These are phyloP conservation scores for Trichophyton benhamiae DNA, from an alignment of 2,329 filamentous ascomycete genomes.

Conservation along the genomic window DNA sequence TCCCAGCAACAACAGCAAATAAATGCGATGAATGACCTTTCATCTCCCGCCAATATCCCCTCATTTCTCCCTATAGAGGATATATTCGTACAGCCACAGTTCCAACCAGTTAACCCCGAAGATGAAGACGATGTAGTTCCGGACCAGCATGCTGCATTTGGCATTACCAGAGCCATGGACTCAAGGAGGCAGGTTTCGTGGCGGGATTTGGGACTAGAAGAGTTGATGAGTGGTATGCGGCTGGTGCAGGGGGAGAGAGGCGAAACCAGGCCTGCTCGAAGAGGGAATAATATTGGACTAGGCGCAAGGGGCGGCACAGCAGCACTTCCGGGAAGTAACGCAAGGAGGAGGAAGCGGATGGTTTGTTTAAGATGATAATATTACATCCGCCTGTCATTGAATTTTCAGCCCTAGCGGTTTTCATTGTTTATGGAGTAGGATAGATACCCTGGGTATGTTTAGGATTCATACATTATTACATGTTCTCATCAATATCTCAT, in stretches of 20 bases:
- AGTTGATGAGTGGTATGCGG: constrained; percentile 31
- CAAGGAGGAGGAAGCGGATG: constrained; percentile 29
- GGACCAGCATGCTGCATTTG: constrained; percentile 55
- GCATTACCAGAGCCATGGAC: constrained; percentile 51
- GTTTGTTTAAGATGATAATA: constrained; percentile 24
- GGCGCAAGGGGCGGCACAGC: constrained; percentile 18
- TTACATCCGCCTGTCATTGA: background rate
- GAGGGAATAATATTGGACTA: constrained; percentile 38
- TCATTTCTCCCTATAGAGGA: constrained; percentile 44
- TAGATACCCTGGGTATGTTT: background rate
- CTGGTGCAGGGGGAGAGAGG: constrained; percentile 17
- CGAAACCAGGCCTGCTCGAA: constrained; percentile 13
- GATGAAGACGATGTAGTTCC: constrained; percentile 57
- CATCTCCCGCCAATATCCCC: constrained; percentile 18
- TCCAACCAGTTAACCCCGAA: constrained; percentile 52
- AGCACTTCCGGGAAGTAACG: constrained; percentile 16
- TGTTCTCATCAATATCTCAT: background rate
- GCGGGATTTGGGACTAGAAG: constrained; percentile 47
- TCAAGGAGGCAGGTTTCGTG: constrained; percentile 42
- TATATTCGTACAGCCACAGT: constrained; percentile 48
- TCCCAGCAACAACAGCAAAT: constrained; percentile 1
- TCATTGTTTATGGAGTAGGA: background rate
- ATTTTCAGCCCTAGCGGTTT: background rate
- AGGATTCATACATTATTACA: background rate
- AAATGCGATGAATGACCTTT: constrained; percentile 4